Base-by-base conservation (phyloP, 805 yeast species). In the Yarrowia divulgata region DNA sequence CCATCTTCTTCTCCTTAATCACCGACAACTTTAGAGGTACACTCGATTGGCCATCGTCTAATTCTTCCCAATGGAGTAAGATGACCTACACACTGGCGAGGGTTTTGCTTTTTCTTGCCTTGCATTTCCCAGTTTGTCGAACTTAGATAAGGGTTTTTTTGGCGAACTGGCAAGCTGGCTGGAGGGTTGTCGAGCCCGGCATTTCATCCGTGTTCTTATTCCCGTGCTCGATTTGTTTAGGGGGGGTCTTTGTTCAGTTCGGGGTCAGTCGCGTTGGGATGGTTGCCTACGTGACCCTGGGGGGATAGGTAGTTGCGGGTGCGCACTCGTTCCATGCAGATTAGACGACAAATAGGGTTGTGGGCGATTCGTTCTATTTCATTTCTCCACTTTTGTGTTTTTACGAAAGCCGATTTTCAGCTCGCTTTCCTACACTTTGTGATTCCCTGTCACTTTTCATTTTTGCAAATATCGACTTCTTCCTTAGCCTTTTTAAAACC, bases 1-100 rank as follows among this genome's bases (percentile, higher is more conserved):
- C 34, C 34, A 23, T 23, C 29, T 23, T 23, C 29, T 23, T 23
- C 13, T n/a, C 8, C 16, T 46, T 12, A 13, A 23, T 34, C 50
- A 23, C 50, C 14, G 8, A 42, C 50, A 23, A 23, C 29, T 45
- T 45, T 18, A 19, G 35, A 48, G 32, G 29, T 23, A 2, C 29
- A 5, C 35, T 19, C 60, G 45, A 37, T 54, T 37, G 43, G 23
- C 23, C 23, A 10, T 57, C 63, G 63, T 57, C 63, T 57, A 57
- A 57, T 40, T 57, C 63, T 57, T 57, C 63, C 63, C 63, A 57
- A 57, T 40, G 63, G 63, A 57, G 60, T 54, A 54, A 54, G 58
- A 52, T 18, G 58, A 52, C 43, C 32, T 37, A 34, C 58, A 23
- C 29, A 52, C 32, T 18, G n/a, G 13, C 45, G 35, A 54, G 45